phyloP scores from a whole-genome alignment of 768 basidiomycete species.

The Nevesoporus exiguus region DNA sequence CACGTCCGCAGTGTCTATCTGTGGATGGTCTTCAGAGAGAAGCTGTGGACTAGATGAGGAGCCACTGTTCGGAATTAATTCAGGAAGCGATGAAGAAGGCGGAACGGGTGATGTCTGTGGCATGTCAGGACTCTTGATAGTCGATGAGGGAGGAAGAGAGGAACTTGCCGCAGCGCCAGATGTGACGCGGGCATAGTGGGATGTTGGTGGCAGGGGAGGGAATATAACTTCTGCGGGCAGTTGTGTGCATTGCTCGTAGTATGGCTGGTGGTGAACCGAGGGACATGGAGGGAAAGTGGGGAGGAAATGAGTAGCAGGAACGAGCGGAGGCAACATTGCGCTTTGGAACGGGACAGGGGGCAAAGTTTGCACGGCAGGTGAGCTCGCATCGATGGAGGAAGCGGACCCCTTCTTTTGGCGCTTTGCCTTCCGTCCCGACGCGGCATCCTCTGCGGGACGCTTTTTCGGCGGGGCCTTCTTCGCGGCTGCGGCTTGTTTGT shows the following conservation, averaged over 20 bases:
- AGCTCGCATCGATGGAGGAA: constrained; percentile 24
- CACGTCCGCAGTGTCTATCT: constrained; percentile 14
- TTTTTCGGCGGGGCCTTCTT: constrained; percentile 36
- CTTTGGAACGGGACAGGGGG: constrained; percentile 16
- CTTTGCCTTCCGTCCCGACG: constrained; percentile 44
- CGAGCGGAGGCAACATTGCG: constrained; percentile 21
- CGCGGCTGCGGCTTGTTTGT: constrained; percentile 27
- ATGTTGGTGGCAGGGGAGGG: constrained; percentile 62
- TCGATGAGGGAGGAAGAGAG: constrained; percentile 25
- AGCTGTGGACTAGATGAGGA: constrained; percentile 67
- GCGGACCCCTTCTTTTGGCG: constrained; percentile 39
- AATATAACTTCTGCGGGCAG: constrained; percentile 66
- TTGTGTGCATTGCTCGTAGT: constrained; percentile 60
- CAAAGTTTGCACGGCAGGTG: constrained; percentile 20
- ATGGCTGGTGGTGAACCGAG: constrained; percentile 68
- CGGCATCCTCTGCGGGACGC: constrained; percentile 36
- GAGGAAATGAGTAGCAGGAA: constrained; percentile 24
- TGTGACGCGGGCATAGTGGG: constrained; percentile 36
- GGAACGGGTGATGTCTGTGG: constrained; percentile 30
- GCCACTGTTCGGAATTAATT: constrained; percentile 56
- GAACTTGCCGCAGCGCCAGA: constrained; percentile 10
- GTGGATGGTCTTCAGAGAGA: constrained; percentile 26
- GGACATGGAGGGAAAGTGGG: constrained; percentile 52
- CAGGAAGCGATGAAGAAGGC: constrained; percentile 50
- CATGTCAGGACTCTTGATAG: constrained; percentile 19